Conservation (phyloP, 1,139 yeast genomes). For the Debaryomycetaceae sp. region DNA sequence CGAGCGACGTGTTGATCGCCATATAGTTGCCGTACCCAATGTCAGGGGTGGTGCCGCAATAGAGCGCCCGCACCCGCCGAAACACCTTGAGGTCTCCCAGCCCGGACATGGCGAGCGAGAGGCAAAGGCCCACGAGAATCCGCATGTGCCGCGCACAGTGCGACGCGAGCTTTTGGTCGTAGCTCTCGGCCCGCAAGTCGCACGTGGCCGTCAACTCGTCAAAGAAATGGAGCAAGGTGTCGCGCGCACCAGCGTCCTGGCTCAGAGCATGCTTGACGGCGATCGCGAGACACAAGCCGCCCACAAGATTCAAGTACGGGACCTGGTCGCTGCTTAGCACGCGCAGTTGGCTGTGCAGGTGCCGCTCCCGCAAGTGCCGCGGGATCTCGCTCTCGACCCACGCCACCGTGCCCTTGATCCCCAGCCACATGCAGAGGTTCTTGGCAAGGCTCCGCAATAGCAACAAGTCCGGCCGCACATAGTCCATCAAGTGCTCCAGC, state of each 20-base stretch:
- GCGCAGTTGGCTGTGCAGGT: constrained; percentile 12
- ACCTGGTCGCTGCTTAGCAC: constrained; percentile 52
- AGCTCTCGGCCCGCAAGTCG: constrained; percentile 33
- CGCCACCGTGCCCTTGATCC: constrained; percentile 34
- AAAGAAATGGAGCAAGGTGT: constrained; percentile 47
- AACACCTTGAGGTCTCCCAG: constrained; percentile 79
- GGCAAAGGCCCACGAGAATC: constrained; percentile 50
- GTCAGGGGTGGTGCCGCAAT: constrained; percentile 41
- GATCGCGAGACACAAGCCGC: constrained; percentile 68
- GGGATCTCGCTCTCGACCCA: constrained; percentile 64
- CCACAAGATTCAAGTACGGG: constrained; percentile 54
- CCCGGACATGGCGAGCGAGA: constrained; percentile 78
- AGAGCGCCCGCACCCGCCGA: constrained; percentile 60
- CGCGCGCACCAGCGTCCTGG: constrained; percentile 43
- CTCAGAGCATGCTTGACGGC: constrained; percentile 74
- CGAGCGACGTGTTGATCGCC: constrained; percentile 76
- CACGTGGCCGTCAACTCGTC: constrained; percentile 54
- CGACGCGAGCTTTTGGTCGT: constrained; percentile 53
- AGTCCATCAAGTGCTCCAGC: constrained; percentile 52
- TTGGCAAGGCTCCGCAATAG: constrained; percentile 59
- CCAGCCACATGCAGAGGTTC: constrained; percentile 72
- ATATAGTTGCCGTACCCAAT: constrained; percentile 60
- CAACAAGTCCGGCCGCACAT: constrained; percentile 71
- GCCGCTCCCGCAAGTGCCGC: constrained; percentile 19
- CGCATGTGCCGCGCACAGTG: constrained; percentile 48